Percentiles rank a stretch among this genome's conserved stretches.
phyloP scores from a whole-genome alignment of 164 flowering plant genomes.

The Berberis vulgaris region DNA sequence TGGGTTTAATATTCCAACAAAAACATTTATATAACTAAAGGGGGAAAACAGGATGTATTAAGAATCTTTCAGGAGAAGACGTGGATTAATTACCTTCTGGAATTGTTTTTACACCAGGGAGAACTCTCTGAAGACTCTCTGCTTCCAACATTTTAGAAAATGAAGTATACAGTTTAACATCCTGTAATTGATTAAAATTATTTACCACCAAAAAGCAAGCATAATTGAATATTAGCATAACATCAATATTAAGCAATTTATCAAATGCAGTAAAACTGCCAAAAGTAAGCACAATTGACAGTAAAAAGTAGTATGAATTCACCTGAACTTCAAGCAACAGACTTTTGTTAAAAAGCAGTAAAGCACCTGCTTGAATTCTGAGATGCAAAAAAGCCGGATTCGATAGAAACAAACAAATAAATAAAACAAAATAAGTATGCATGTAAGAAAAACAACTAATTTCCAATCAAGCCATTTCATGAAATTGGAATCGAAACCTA shows the following conservation, averaged over 20 bases:
- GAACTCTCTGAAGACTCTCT: slow-evolving; percentile 51
- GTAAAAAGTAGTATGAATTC: slow-evolving; percentile 4
- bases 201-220: slow-evolving; percentile 2
- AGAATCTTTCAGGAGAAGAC: background rate
- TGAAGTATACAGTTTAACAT: slow-evolving; percentile 47
- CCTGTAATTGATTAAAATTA: slow-evolving; percentile 28
- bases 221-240: background rate
- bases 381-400: background rate
- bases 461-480: background rate
- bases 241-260: background rate
- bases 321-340: slow-evolving; percentile 70
- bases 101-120: slow-evolving; percentile 64
- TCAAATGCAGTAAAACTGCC: background rate
- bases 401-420: no score
- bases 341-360: slow-evolving; percentile 64
- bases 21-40: no score
- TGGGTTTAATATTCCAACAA: no score
- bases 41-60: no score
- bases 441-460: background rate
- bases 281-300: background rate
- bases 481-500: no score
- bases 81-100: slow-evolving; percentile 47
- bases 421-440: background rate
- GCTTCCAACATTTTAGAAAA: slow-evolving; percentile 65
- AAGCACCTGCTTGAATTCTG: slow-evolving; percentile 53